phyloP scores from a whole-genome alignment of 495 filamentous ascomycete species.

The Astrocystis sublimbata region DNA sequence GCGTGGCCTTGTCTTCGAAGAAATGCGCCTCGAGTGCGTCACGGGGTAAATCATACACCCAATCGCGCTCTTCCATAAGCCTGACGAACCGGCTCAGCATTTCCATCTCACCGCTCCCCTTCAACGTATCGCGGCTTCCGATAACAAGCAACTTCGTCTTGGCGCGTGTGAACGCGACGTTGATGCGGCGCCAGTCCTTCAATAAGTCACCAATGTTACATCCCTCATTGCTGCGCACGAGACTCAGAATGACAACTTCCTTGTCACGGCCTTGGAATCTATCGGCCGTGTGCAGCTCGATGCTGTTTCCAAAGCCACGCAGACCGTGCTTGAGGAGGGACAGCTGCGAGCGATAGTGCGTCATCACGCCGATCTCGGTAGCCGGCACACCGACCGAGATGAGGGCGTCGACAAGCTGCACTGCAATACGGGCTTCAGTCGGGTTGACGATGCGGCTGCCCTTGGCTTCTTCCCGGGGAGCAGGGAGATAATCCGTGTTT shows the following conservation, averaged over 20 bases:
- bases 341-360: slow-evolving; percentile 95
- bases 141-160: slow-evolving; percentile 86
- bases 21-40: slow-evolving; percentile 67
- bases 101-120: slow-evolving; percentile 63
- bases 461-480: slow-evolving; percentile 65
- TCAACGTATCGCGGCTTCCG: slow-evolving; percentile 74
- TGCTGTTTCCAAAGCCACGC: slow-evolving; percentile 40
- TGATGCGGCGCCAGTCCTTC: slow-evolving; percentile 89
- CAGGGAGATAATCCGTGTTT: slow-evolving; percentile 77
- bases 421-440: slow-evolving; percentile 70
- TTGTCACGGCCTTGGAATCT: slow-evolving; percentile 97
- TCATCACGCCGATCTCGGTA: slow-evolving; percentile 88
- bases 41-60: slow-evolving; percentile 70
- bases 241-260: slow-evolving; percentile 79
- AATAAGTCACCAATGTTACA: slow-evolving; percentile 83
- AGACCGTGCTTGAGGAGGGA: slow-evolving; percentile 50
- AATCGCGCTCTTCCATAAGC: slow-evolving; percentile 69
- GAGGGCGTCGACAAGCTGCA: slow-evolving; percentile 76
- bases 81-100: slow-evolving; percentile 73
- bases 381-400: slow-evolving; percentile 72
- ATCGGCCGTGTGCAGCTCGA: slow-evolving; percentile 96
- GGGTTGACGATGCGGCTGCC: slow-evolving; percentile 87
- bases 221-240: slow-evolving; percentile 82
- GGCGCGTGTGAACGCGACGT: slow-evolving; percentile 91
- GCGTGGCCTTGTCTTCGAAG: slow-evolving; percentile 56